A percentile compares a stretch with the other conserved stretches of the same genome.
Conservation (phyloP, 352 stramenopile genomes). For the Thraustochytrium striatum region DNA sequence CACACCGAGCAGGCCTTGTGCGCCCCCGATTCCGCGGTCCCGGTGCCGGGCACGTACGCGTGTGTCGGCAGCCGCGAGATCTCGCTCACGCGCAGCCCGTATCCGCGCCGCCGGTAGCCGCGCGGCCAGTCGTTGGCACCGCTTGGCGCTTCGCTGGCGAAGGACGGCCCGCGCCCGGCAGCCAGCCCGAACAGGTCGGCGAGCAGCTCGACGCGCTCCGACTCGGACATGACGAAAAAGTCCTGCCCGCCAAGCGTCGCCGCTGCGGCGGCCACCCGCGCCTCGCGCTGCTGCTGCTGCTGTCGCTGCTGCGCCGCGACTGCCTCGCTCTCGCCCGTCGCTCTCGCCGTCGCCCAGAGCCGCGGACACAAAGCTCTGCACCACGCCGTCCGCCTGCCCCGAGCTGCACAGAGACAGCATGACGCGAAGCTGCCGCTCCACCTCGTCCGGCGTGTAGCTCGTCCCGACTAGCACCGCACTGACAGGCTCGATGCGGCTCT, state of each 20-base stretch:
- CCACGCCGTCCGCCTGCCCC: background rate
- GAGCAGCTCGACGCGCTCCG: no score
- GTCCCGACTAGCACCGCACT: background rate
- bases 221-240: no score
- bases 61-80: slow-evolving; percentile 3
- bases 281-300: no score
- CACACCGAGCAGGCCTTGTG: slow-evolving; percentile 1
- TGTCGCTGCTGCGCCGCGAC: no score
- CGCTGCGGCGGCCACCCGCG: no score
- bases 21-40: background rate
- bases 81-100: background rate
- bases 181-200: background rate
- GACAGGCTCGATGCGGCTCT: background rate
- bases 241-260: no score
- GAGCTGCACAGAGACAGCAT: background rate
- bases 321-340: no score
- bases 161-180: background rate
- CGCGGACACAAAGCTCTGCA: slow-evolving; percentile 29
- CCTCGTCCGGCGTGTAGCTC: background rate
- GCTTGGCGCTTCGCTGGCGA: no score
- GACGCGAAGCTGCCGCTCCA: background rate
- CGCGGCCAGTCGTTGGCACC: no score
- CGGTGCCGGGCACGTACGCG: background rate
- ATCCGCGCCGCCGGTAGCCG: background rate
- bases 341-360: no score